Evolutionary conservation across 768 basidiomycete species (phyloP).

Genomic region (Boletus sensibilis): DNA sequence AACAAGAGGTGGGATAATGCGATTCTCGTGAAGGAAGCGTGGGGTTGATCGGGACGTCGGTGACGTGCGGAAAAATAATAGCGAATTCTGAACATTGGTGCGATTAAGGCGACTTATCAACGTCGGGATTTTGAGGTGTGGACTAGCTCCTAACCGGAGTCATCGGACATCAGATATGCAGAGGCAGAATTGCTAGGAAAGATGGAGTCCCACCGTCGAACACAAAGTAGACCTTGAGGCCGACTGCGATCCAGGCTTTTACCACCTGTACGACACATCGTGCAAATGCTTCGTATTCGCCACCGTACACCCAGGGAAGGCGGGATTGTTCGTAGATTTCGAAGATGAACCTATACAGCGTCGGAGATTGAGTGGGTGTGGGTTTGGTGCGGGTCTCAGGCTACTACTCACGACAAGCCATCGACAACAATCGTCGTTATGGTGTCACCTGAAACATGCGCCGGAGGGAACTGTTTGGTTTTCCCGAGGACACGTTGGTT

Average conservation of each 20-base stretch:
- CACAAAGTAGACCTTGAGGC: conserved; percentile 67
- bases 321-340: conserved; percentile 56
- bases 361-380: conserved; percentile 7
- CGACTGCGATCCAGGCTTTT: conserved; percentile 65
- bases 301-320: conserved; percentile 84
- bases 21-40: conserved; percentile 69
- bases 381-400: neutral
- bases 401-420: conserved; percentile 77
- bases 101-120: conserved; percentile 56
- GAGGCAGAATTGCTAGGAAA: neutral
- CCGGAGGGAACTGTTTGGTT: conserved; percentile 31
- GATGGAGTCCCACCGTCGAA: conserved; percentile 65
- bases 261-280: conserved; percentile 50
- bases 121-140: conserved; percentile 72
- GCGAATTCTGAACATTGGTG: conserved; percentile 56
- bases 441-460: conserved; percentile 3
- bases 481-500: conserved; percentile 41
- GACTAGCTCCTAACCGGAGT: conserved; percentile 55
- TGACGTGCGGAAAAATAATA: conserved; percentile 83
- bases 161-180: conserved; percentile 12
- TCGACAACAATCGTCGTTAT: conserved; percentile 65
- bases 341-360: conserved; percentile 65
- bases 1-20: conserved; percentile 69
- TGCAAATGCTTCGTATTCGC: conserved; percentile 65
- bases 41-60: conserved; percentile 56